Conservation (phyloP, 148 eudicot species). For the Persicaria maculosa region DNA sequence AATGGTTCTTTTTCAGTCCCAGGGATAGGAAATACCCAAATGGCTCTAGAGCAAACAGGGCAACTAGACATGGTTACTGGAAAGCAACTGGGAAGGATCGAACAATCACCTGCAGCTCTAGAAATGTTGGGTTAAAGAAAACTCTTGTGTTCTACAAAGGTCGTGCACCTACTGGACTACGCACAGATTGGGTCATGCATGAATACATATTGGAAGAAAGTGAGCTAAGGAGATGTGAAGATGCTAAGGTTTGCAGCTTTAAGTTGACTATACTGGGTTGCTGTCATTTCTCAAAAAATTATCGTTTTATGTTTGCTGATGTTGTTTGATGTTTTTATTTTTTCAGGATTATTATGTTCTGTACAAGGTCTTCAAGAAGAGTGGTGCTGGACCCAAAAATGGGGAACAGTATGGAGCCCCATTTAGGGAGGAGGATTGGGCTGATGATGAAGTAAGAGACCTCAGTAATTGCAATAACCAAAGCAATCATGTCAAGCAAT, state of each 20-base stretch:
- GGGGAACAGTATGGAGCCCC: constrained; percentile 40
- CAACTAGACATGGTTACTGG: constrained; percentile 34
- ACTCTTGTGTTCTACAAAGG: constrained; percentile 34
- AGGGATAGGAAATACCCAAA: constrained; percentile 33
- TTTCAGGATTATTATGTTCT: constrained; percentile 23
- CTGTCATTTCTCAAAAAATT: background rate
- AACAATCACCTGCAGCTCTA: constrained; percentile 20
- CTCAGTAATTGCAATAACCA: constrained; percentile 15
- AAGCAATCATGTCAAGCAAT: constrained; percentile 20
- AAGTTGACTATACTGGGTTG: constrained; percentile 5
- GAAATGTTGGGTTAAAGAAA: constrained; percentile 33
- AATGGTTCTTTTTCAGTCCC: constrained; percentile 37
- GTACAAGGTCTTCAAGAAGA: constrained; percentile 36
- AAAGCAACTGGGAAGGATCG: constrained; percentile 43
- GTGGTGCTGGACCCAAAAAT: constrained; percentile 35
- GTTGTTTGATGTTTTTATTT: constrained; percentile 7
- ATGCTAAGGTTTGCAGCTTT: constrained; percentile 23
- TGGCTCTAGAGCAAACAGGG: constrained; percentile 33
- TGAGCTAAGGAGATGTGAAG: constrained; percentile 22
- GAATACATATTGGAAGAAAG: constrained; percentile 32
- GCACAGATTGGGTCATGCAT: constrained; percentile 46
- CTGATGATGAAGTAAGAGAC: constrained; percentile 20
- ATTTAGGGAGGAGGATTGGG: constrained; percentile 39
- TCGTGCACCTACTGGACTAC: constrained; percentile 30
- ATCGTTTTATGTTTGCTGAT: constrained; percentile 11